These are phyloP conservation scores for Fusarium sp. DNA, from an alignment of 2,329 filamentous ascomycete genomes.

Conservation along the genomic window DNA sequence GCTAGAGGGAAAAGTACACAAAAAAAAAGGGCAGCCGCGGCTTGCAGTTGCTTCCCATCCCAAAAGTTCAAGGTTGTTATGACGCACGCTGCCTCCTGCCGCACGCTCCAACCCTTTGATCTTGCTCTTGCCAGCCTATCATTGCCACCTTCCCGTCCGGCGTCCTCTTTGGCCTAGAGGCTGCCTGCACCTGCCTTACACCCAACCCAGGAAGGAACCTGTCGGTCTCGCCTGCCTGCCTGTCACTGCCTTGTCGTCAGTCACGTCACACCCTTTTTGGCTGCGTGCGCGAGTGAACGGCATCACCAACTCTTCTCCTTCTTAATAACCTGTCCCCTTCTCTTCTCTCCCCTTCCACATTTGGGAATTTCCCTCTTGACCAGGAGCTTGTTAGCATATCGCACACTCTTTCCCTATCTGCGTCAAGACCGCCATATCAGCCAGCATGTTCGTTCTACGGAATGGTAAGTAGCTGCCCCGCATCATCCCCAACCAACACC, in stretches of 20 bases:
- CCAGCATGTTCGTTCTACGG: slow-evolving; percentile 52
- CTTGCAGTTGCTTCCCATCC: slow-evolving; percentile 7
- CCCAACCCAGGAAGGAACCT: slow-evolving; percentile 5
- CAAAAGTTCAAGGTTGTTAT: slow-evolving; percentile 34
- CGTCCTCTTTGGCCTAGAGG: not conserved
- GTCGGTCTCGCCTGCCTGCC: not conserved
- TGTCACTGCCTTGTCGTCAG: slow-evolving; percentile 29
- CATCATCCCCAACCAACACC: slow-evolving; percentile 31
- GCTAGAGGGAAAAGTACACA: slow-evolving; percentile 33
- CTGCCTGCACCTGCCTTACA: not conserved
- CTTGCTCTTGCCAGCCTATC: slow-evolving; percentile 1
- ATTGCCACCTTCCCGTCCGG: slow-evolving; percentile 19
- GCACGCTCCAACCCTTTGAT: slow-evolving; percentile 19
- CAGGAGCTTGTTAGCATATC: slow-evolving; percentile 7
- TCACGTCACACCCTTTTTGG: slow-evolving; percentile 35
- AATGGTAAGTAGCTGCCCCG: slow-evolving; percentile 48
- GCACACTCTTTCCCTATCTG: slow-evolving; percentile 9
- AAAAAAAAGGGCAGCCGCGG: slow-evolving; percentile 33
- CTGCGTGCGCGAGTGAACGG: slow-evolving; percentile 24
- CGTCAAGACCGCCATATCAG: slow-evolving; percentile 12
- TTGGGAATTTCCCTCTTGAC: not conserved
- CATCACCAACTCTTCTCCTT: slow-evolving; percentile 26
- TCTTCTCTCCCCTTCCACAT: slow-evolving; percentile 1
- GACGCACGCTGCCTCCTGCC: slow-evolving; percentile 36
- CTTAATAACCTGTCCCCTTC: not conserved